These are phyloP conservation scores for Catharanthus roseus DNA, from an alignment of 257 asterid genomes.

Conservation along the genomic window DNA sequence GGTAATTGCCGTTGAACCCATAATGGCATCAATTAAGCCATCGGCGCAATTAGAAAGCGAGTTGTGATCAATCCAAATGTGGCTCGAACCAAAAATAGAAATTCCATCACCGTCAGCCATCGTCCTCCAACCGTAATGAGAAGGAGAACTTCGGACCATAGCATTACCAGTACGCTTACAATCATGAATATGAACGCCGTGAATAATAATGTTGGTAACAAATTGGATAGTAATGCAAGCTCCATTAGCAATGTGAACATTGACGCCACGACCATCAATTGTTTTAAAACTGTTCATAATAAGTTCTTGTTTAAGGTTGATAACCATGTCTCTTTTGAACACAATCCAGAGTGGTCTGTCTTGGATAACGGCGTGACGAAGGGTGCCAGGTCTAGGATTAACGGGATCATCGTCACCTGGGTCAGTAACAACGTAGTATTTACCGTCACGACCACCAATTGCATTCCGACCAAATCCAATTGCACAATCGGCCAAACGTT, in stretches of 20 bases:
- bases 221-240: conserved; percentile 68
- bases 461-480: conserved; percentile 91
- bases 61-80: conserved; percentile 83
- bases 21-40: conserved; percentile 79
- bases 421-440: conserved; percentile 64
- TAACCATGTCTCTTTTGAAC: conserved; percentile 76
- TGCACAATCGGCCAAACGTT: conserved; percentile 75
- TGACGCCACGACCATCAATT: conserved; percentile 76
- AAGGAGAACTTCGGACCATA: conserved; percentile 74
- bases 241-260: conserved; percentile 74
- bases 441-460: conserved; percentile 75
- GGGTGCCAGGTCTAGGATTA: conserved; percentile 80
- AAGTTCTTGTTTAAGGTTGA: conserved; percentile 67
- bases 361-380: conserved; percentile 83
- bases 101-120: conserved; percentile 91
- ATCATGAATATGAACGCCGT: conserved; percentile 76
- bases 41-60: conserved; percentile 74
- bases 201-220: conserved; percentile 71
- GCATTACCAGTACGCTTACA: conserved; percentile 73
- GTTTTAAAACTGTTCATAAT: conserved; percentile 90
- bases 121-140: conserved; percentile 80
- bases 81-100: conserved; percentile 67
- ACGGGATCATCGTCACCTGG: conserved; percentile 60
- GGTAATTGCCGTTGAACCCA: conserved; percentile 90
- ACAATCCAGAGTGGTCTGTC: conserved; percentile 80